Percentiles rank a stretch among this genome's conserved stretches.
Evolutionary conservation across 805 yeast genomes (phyloP).

Genomic region (Lipomyces anomalus): DNA sequence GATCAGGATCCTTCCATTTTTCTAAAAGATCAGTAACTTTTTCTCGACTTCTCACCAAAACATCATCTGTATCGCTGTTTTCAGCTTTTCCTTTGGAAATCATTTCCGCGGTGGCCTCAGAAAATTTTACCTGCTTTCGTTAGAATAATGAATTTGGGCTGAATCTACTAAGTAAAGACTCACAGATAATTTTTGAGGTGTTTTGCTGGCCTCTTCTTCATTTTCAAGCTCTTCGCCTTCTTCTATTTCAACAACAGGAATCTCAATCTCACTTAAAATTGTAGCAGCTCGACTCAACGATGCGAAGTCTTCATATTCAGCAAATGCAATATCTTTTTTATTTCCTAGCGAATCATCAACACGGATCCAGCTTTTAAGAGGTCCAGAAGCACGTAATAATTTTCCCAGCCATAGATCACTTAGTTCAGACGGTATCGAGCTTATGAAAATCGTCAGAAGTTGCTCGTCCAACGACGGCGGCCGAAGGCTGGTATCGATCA

Average conservation of each 20-base stretch:
- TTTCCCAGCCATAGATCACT: constrained; percentile 24
- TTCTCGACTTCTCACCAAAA: neutral
- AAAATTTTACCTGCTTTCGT: too few relatives aligned
- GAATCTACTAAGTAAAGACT: too few relatives aligned
- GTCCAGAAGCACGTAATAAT: constrained; percentile 9
- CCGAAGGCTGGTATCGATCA: constrained; percentile 14
- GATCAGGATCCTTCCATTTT: constrained; percentile 14
- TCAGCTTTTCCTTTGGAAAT: neutral
- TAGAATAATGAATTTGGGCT: too few relatives aligned
- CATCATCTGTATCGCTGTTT: neutral
- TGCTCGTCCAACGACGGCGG: constrained; percentile 18
- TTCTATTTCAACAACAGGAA: constrained; percentile 11
- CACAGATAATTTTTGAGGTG: too few relatives aligned
- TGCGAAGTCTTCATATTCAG: constrained; percentile 16
- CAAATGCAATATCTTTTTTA: constrained; percentile 16
- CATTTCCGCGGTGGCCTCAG: neutral
- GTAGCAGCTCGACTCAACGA: constrained; percentile 9
- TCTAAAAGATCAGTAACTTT: constrained; percentile 4
- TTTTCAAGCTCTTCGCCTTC: constrained; percentile 19
- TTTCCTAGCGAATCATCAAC: constrained; percentile 12
- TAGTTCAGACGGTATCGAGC: constrained; percentile 16
- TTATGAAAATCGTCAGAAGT: constrained; percentile 11
- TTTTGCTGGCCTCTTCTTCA: constrained; percentile 6
- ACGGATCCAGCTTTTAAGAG: constrained; percentile 15
- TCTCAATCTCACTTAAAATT: constrained; percentile 8